Evolutionary conservation across 805 yeast species (phyloP), one percentile per base, ranked within the genome.

Genomic region (Ascoidea rubescens): DNA sequence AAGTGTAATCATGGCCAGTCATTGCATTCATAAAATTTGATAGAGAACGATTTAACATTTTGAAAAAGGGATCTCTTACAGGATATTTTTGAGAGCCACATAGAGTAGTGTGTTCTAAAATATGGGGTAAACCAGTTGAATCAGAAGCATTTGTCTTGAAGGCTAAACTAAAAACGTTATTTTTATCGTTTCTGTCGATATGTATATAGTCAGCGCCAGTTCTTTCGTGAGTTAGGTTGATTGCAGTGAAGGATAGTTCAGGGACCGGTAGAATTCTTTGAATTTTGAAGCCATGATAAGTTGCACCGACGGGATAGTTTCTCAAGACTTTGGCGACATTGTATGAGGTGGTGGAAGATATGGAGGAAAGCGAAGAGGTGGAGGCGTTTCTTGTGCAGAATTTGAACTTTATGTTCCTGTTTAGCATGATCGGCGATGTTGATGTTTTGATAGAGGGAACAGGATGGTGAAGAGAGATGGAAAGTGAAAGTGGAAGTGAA

Each of bases 21-120:
- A 93, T 87, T 6, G 99, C 99, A 64, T 93, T 93, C 99, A 93
- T 93, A 67, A 89, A 93, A 64, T 88, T 93, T 42, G 96, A 82
- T 60, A 93, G 70, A n/a, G 97, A 88, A 57, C 97, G 71, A 65
- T 89, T 91, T 54, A 91, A 72, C 99, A 93, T 93, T 65, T 91
- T 91, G 77, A 93, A 93, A 66, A 93, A 93, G 1, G 99, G 99
- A 67, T 93, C 99, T 58, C 97, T 73, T 1, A 93, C 96, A 2
- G 97, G 97, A 65, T 80, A 93, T 62, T 84, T 85, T 53, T 77
- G 72, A 1, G 97, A 89, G 2, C 99, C 99, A 69, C 99, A 93
- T 42, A 93, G 70, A 1, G 98, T 90, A 5, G 97, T 90, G 66
- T 93, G 99, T 65, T 93, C 99, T 54, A 93, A 67, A 53, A 93